These are phyloP conservation scores for Phialophora verrucosa DNA, from an alignment of 2,329 filamentous ascomycete species.

Conservation along the genomic window DNA sequence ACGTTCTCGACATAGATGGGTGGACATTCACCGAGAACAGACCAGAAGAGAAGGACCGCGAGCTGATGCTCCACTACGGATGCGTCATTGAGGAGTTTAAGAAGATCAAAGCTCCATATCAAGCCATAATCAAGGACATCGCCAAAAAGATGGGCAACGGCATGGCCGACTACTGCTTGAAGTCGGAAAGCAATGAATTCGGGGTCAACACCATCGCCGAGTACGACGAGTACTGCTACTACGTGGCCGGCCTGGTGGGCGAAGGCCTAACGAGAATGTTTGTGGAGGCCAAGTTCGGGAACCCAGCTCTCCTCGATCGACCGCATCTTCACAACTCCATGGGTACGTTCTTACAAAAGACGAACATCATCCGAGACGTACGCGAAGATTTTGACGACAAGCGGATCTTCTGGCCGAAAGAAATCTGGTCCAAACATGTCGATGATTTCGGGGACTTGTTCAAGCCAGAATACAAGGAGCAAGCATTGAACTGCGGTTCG, in stretches of 20 bases:
- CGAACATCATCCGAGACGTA: conserved; percentile 97
- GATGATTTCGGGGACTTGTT: conserved; percentile 89
- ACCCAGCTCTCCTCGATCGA: conserved; percentile 78
- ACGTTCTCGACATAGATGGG: conserved; percentile 77
- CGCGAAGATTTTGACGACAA: conserved; percentile 87
- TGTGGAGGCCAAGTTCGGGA: conserved; percentile 83
- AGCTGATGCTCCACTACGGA: conserved; percentile 91
- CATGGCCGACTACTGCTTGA: conserved; percentile 94
- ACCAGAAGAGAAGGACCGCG: conserved; percentile 90
- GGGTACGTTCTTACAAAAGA: conserved; percentile 97
- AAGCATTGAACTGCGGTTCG: conserved; percentile 82
- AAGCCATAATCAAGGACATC: conserved; percentile 88
- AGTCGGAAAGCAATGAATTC: conserved; percentile 78
- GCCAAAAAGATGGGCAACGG: conserved; percentile 95
- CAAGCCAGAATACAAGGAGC: conserved; percentile 75
- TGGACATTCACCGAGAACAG: conserved; percentile 90
- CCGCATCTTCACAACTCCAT: conserved; percentile 88
- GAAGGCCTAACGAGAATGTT: conserved; percentile 91
- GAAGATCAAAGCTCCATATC: conserved; percentile 83
- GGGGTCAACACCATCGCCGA: conserved; percentile 83
- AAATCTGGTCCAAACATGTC: conserved; percentile 97
- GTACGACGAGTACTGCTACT: conserved; percentile 97
- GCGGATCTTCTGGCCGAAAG: conserved; percentile 90
- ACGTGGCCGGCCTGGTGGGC: conserved; percentile 97
- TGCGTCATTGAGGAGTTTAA: conserved; percentile 84